Conservation (phyloP, 768 basidiomycete species). For the Dentipellis sp. region DNA sequence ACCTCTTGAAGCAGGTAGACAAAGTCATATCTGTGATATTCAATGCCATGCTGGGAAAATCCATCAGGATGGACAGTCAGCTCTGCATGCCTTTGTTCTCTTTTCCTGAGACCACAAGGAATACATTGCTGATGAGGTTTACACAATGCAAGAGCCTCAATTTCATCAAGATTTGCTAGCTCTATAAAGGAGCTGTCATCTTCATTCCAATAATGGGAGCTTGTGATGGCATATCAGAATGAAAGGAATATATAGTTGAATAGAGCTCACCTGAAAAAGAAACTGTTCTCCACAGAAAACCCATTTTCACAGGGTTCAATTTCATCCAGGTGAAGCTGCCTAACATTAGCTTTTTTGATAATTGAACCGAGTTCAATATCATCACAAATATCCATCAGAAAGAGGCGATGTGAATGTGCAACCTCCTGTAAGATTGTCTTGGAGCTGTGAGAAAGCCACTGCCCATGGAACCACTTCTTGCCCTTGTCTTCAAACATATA, state of each 20-base stretch:
- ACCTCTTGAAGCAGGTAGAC: slow-evolving; percentile 37
- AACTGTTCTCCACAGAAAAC: slow-evolving; percentile 33
- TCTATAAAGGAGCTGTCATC: slow-evolving; percentile 34
- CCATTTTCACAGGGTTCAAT: slow-evolving; percentile 39
- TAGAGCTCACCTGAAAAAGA: slow-evolving; percentile 44
- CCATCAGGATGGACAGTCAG: slow-evolving; percentile 23
- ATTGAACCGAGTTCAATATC: slow-evolving; percentile 47
- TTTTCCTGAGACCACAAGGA: slow-evolving; percentile 2
- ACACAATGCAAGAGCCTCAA: slow-evolving; percentile 19
- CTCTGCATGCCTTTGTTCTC: background rate
- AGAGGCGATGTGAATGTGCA: slow-evolving; percentile 53
- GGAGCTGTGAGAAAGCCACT: slow-evolving; percentile 61
- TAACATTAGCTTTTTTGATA: slow-evolving; percentile 46
- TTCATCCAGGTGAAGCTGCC: slow-evolving; percentile 29
- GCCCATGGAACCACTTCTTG: slow-evolving; percentile 54
- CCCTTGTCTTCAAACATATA: slow-evolving; percentile 45
- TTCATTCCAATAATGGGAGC: slow-evolving; percentile 45
- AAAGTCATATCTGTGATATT: slow-evolving; percentile 53
- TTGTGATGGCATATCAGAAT: background rate
- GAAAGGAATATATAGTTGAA: background rate
- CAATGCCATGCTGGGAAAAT: slow-evolving; percentile 30
- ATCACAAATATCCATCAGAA: slow-evolving; percentile 46
- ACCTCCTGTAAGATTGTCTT: slow-evolving; percentile 60
- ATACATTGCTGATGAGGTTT: slow-evolving; percentile 12
- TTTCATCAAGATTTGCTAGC: slow-evolving; percentile 27